phyloP scores from a whole-genome alignment of 306 rosid species.

The Sicyos edulis region DNA sequence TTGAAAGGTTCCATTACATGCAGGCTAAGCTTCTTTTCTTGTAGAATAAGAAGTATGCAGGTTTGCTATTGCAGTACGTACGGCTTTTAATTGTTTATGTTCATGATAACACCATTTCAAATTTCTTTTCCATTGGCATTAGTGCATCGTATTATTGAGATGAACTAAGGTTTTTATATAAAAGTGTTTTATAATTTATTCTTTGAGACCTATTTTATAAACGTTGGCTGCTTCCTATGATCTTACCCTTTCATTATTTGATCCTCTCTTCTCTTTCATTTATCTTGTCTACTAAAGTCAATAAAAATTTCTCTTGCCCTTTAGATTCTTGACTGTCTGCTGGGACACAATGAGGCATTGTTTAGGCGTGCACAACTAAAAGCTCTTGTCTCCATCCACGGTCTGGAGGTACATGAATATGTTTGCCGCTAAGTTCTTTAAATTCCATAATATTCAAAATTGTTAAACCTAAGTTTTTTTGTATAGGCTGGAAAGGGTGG shows the following conservation, averaged over 20 bases:
- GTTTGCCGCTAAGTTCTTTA: neutral
- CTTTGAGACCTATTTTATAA: no score
- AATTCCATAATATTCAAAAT: neutral
- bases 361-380: slow-evolving; percentile 91
- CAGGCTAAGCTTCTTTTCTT: neutral
- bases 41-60: slow-evolving; percentile 1
- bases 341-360: slow-evolving; percentile 87
- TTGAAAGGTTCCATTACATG: neutral
- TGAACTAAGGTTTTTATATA: neutral
- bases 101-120: neutral
- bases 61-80: neutral
- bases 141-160: neutral
- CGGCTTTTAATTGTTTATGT: neutral
- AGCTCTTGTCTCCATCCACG: slow-evolving; percentile 85
- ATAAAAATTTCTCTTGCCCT: slow-evolving; percentile 16
- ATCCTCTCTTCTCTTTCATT: neutral
- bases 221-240: no score
- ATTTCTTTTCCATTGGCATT: neutral
- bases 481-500: slow-evolving; percentile 94
- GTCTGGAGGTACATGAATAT: slow-evolving; percentile 62
- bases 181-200: no score
- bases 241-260: no score
- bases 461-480: neutral
- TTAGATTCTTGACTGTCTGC: slow-evolving; percentile 68
- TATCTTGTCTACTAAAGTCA: slow-evolving; percentile 14